phyloP scores from a whole-genome alignment of 208 protist genomes.

The Plasmodiophora brassicae region DNA sequence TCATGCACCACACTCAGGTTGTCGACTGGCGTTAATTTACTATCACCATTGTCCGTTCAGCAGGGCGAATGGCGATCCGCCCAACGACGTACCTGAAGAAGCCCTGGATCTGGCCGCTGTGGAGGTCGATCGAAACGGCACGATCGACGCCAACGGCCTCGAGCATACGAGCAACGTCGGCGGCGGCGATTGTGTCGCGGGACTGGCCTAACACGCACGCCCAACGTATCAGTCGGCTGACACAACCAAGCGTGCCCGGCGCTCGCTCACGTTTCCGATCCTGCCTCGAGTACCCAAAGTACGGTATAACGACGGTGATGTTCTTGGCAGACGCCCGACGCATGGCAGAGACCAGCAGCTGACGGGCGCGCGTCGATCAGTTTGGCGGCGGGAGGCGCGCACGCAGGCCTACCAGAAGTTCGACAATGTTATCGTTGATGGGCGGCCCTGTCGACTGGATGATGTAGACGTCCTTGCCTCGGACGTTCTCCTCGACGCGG shows the following conservation, averaged over 20 bases:
- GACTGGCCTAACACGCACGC: no score
- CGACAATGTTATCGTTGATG: constrained; percentile 50
- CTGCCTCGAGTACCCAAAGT: constrained; percentile 59
- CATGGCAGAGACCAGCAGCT: constrained; percentile 49
- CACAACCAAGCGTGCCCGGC: no score
- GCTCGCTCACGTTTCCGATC: constrained; percentile 46
- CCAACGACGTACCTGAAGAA: neutral
- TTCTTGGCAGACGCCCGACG: constrained; percentile 45
- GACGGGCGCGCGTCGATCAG: neutral
- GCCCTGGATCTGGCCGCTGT: constrained; percentile 49
- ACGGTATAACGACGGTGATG: constrained; percentile 59
- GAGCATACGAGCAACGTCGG: constrained; percentile 49
- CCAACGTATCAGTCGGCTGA: no score
- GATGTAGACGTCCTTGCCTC: constrained; percentile 51
- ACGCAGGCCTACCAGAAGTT: constrained; percentile 13
- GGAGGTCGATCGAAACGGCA: constrained; percentile 55
- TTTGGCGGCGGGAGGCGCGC: neutral
- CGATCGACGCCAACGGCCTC: constrained; percentile 51
- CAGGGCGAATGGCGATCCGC: neutral
- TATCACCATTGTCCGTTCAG: neutral
- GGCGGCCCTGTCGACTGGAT: constrained; percentile 49
- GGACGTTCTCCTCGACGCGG: constrained; percentile 45
- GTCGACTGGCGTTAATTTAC: neutral
- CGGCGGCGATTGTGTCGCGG: constrained; percentile 51
- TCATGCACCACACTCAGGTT: neutral